These are phyloP conservation scores for Bidens hawaiensis DNA, from an alignment of 140 eudicot species.

Conservation along the genomic window DNA sequence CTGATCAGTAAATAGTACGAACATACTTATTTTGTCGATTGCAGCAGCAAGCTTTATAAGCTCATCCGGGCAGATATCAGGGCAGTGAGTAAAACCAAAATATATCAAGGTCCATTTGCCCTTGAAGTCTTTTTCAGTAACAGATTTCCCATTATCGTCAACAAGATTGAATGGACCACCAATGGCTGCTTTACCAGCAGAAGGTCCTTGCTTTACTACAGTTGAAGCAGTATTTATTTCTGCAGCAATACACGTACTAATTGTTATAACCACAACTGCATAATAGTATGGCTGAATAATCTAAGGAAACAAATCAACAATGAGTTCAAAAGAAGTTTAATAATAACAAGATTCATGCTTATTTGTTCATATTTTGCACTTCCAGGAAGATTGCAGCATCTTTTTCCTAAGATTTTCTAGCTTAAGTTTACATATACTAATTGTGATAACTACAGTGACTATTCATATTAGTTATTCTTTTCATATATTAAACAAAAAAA, in stretches of 20 bases:
- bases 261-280: not conserved
- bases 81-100: conserved; percentile 96
- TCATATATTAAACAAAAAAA: not conserved
- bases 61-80: conserved; percentile 98
- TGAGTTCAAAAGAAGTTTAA: not conserved
- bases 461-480: too few species aligned
- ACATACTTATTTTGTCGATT: conserved; percentile 86
- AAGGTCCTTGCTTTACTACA: conserved; percentile 83
- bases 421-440: not conserved
- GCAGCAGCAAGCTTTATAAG: conserved; percentile 83
- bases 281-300: not conserved
- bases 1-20: not conserved
- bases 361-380: not conserved
- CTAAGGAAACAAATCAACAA: not conserved
- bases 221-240: conserved; percentile 63
- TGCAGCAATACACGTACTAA: conserved; percentile 33
- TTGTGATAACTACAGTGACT: not conserved
- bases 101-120: conserved; percentile 86
- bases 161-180: conserved; percentile 91
- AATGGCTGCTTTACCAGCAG: conserved; percentile 90
- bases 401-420: not conserved
- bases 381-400: not conserved
- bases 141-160: conserved; percentile 80
- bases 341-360: too few species aligned
- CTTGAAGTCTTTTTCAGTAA: conserved; percentile 69